Percentiles rank a stretch among this genome's conserved stretches.
These are phyloP conservation scores for Chaetomium globosum DNA, from an alignment of 2,329 filamentous ascomycete species.

Conservation along the genomic window DNA sequence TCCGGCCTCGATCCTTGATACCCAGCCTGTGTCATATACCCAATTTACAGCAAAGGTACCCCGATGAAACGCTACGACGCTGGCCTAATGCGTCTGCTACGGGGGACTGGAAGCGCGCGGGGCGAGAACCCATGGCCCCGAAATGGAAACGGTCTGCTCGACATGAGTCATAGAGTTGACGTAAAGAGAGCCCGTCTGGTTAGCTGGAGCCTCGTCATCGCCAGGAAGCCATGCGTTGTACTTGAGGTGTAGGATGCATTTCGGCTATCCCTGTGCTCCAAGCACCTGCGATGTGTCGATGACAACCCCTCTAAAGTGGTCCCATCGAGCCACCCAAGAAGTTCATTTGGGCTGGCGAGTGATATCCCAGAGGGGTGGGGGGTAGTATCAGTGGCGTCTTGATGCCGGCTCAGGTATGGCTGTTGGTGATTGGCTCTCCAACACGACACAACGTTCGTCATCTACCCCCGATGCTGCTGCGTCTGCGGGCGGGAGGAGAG, in stretches of 20 bases:
- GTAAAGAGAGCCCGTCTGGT: neutral
- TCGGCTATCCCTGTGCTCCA: neutral
- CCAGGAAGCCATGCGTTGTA: neutral
- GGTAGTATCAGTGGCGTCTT: neutral
- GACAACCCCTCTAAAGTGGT: neutral
- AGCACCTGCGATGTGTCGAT: neutral
- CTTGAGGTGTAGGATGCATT: neutral
- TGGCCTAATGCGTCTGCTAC: neutral
- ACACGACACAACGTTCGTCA: neutral
- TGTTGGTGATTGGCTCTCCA: neutral
- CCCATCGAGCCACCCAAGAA: neutral
- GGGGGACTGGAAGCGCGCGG: neutral
- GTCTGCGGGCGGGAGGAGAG: neutral
- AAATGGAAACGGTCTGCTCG: neutral
- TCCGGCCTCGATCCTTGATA: neutral
- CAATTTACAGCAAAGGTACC: neutral
- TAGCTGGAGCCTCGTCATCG: neutral
- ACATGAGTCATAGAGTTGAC: neutral
- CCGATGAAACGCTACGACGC: slow-evolving; percentile 6
- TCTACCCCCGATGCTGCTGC: neutral
- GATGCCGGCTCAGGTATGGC: neutral
- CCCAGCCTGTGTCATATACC: neutral
- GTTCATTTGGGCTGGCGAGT: neutral
- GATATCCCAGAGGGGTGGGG: neutral
- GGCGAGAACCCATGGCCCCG: neutral